These are phyloP conservation scores for Saccharomycopsis oosterbeekiorum DNA, from an alignment of 805 yeast genomes.

Conservation along the genomic window DNA sequence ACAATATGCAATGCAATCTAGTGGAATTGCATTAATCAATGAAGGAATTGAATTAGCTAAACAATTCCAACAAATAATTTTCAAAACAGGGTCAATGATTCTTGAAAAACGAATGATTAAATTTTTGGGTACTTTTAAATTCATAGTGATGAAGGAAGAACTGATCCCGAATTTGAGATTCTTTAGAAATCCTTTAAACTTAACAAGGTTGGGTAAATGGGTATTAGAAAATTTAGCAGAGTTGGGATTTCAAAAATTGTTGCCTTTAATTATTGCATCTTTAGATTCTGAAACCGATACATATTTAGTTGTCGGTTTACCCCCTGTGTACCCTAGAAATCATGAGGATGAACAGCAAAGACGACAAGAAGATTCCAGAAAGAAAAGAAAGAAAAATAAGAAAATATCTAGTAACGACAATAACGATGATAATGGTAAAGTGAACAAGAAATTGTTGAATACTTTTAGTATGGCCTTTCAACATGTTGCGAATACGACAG, in stretches of 20 bases:
- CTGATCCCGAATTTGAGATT: slow-evolving; percentile 53
- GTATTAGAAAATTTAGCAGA: slow-evolving; percentile 82
- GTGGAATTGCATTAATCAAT: slow-evolving; percentile 39
- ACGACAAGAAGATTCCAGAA: slow-evolving; percentile 24
- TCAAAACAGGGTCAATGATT: slow-evolving; percentile 81
- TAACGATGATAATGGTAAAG: slow-evolving; percentile 20
- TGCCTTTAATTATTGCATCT: slow-evolving; percentile 82
- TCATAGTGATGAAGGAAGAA: slow-evolving; percentile 84
- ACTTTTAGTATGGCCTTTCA: slow-evolving; percentile 89
- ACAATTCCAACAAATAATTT: slow-evolving; percentile 68
- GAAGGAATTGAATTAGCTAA: slow-evolving; percentile 84
- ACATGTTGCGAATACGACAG: slow-evolving; percentile 71
- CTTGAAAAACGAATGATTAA: slow-evolving; percentile 75
- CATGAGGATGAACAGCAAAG: slow-evolving; percentile 27
- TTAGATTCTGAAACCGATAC: slow-evolving; percentile 65
- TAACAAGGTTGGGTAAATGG: slow-evolving; percentile 85
- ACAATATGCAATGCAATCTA: slow-evolving; percentile 20
- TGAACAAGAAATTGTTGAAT: slow-evolving; percentile 46
- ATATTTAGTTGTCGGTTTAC: slow-evolving; percentile 80
- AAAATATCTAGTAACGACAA: slow-evolving; percentile 24
- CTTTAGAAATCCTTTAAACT: slow-evolving; percentile 78
- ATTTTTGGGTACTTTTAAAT: slow-evolving; percentile 67
- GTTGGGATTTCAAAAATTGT: slow-evolving; percentile 46
- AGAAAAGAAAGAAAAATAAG: slow-evolving; percentile 23
- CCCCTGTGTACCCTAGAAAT: slow-evolving; percentile 61